Percentiles rank a stretch among this genome's conserved stretches.
These are phyloP conservation scores for Alloteropsis semialata DNA, from an alignment of 176 grass and related monocot species.

Conservation along the genomic window DNA sequence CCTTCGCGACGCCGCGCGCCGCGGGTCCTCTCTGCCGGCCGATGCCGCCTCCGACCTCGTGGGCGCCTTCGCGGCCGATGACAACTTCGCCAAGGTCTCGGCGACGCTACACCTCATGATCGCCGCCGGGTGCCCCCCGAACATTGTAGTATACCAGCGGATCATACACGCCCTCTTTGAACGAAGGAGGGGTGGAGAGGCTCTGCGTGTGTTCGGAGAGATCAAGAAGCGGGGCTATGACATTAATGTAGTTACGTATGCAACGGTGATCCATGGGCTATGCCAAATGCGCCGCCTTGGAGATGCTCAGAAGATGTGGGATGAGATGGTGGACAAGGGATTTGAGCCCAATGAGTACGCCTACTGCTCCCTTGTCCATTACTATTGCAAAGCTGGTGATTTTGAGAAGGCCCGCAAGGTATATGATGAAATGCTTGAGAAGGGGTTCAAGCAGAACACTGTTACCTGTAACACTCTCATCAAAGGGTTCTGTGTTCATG, in stretches of 20 bases:
- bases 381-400: conserved; percentile 56
- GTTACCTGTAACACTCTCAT: conserved; percentile 64
- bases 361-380: conserved; percentile 47
- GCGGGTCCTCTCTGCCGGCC: conserved; percentile 33
- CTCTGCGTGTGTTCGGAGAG: conserved; percentile 59
- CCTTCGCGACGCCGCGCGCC: conserved; percentile 51
- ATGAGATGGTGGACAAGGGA: conserved; percentile 68
- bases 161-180: conserved; percentile 55
- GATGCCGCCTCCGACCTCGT: conserved; percentile 44
- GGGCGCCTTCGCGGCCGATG: conserved; percentile 37
- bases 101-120: conserved; percentile 87
- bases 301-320: conserved; percentile 45
- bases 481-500: conserved; percentile 46
- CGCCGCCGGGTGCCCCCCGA: conserved; percentile 35
- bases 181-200: conserved; percentile 40
- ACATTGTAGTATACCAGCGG: conserved; percentile 51
- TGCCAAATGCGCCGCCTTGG: conserved; percentile 36
- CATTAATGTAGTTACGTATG: conserved; percentile 46
- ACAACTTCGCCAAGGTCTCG: conserved; percentile 72
- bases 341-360: conserved; percentile 56
- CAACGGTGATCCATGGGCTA: conserved; percentile 53
- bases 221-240: conserved; percentile 77
- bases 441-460: conserved; percentile 57
- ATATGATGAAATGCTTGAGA: conserved; percentile 65
- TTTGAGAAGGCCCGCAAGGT: conserved; percentile 52